phyloP scores from a whole-genome alignment of 1,139 yeast genomes.

The Lodderomyces orthopsilosis region DNA sequence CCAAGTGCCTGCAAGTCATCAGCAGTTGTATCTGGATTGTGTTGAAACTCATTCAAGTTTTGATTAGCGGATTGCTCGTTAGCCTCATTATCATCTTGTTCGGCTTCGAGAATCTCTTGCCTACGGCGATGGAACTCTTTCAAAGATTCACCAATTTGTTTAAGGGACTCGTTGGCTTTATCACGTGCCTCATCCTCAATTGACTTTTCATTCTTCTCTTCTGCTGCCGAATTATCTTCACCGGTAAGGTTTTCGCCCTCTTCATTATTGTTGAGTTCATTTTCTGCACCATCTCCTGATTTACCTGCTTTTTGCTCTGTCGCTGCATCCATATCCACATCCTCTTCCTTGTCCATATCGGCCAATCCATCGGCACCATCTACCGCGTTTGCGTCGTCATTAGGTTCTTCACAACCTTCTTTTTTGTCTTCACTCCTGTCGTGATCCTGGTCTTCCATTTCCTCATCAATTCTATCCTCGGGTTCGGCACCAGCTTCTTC shows the following conservation, averaged over 20 bases:
- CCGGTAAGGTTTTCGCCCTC: not conserved
- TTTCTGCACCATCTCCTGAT: conserved; percentile 75
- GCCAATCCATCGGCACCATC: conserved; percentile 27
- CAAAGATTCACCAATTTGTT: conserved; percentile 85
- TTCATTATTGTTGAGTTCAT: conserved; percentile 37
- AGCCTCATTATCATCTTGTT: conserved; percentile 29
- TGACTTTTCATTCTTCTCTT: conserved; percentile 42
- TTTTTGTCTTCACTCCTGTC: conserved; percentile 76
- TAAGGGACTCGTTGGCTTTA: conserved; percentile 75
- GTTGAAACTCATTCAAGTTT: conserved; percentile 88
- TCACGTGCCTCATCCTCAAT: conserved; percentile 62
- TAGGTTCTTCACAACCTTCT: conserved; percentile 1
- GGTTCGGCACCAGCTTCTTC: conserved; percentile 51
- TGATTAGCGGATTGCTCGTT: conserved; percentile 52
- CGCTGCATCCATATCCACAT: conserved; percentile 35
- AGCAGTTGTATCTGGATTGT: conserved; percentile 79
- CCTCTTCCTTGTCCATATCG: conserved; percentile 47
- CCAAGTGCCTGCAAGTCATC: conserved; percentile 93
- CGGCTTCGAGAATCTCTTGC: conserved; percentile 74
- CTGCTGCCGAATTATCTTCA: conserved; percentile 57
- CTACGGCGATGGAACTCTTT: conserved; percentile 90
- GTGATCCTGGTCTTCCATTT: conserved; percentile 35
- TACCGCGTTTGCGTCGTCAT: conserved; percentile 28
- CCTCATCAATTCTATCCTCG: conserved; percentile 62
- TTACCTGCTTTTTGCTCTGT: conserved; percentile 71